Evolutionary conservation across 371 early-diverging fungal genomes (phyloP).

Genomic region (Mortierella sp.): DNA sequence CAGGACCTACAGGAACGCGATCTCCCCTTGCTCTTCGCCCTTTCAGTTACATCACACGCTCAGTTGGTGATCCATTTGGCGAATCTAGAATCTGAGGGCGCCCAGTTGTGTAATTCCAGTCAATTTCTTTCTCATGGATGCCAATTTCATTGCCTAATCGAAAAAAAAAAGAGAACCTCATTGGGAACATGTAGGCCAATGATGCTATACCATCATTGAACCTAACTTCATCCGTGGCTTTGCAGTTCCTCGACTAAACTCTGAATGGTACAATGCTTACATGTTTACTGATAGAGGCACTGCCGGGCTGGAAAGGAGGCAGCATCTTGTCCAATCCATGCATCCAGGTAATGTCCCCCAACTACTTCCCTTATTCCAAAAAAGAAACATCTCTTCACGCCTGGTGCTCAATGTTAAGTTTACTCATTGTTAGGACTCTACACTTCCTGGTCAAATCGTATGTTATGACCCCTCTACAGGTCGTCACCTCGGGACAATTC

Average conservation of each 20-base stretch:
- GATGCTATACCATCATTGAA: too few species aligned
- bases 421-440: conserved; percentile 58
- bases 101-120: too few species aligned
- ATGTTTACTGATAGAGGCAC: conserved; percentile 22
- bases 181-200: too few species aligned
- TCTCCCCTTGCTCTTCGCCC: too few species aligned
- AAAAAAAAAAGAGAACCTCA: too few species aligned
- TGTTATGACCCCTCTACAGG: conserved; percentile 94
- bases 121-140: too few species aligned
- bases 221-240: not conserved
- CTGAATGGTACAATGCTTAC: not conserved
- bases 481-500: conserved; percentile 74
- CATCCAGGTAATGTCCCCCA: conserved; percentile 61
- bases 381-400: not conserved
- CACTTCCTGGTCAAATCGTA: conserved; percentile 70
- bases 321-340: conserved; percentile 66
- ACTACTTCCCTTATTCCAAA: not conserved
- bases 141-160: too few species aligned
- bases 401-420: not conserved
- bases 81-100: too few species aligned
- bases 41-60: too few species aligned
- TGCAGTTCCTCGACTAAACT: not conserved
- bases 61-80: too few species aligned
- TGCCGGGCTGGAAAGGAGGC: conserved; percentile 68
- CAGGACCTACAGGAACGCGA: too few species aligned